Evolutionary conservation across 2,329 filamentous ascomycete genomes (phyloP).

Genomic region (Exophiala oligosperma): DNA sequence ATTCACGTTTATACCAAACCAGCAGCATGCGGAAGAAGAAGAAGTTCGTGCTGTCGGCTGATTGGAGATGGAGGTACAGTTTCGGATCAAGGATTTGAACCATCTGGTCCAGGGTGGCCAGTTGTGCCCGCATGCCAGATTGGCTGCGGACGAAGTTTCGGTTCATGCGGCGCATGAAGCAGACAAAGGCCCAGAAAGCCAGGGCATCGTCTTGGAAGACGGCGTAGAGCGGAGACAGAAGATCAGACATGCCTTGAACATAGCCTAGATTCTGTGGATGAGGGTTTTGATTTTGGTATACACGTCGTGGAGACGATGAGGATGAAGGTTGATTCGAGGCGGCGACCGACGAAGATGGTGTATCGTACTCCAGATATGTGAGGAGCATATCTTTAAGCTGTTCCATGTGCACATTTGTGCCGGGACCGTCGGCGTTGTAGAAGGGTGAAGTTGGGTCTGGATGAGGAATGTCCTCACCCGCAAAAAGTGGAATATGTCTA

Average conservation of each 20-base stretch:
- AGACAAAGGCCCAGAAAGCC: conserved; percentile 94
- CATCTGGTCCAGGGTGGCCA: conserved; percentile 87
- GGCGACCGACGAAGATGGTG: conserved; percentile 20
- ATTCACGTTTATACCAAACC: conserved; percentile 99
- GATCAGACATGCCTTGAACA: conserved; percentile 97
- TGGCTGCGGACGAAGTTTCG: conserved; percentile 95
- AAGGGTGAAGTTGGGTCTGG: conserved; percentile 96
- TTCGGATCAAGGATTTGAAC: conserved; percentile 96
- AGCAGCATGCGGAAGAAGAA: conserved; percentile 98
- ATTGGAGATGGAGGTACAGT: conserved; percentile 85
- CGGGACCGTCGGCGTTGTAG: conserved; percentile 78
- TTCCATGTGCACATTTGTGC: conserved; percentile 96
- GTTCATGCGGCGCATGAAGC: conserved; percentile 98
- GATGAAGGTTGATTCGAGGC: not conserved
- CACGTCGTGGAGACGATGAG: conserved; percentile 4
- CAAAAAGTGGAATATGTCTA: conserved; percentile 90
- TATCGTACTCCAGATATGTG: conserved; percentile 97
- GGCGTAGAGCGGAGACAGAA: conserved; percentile 92
- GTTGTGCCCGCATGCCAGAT: conserved; percentile 90
- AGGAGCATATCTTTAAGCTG: conserved; percentile 99
- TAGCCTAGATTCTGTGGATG: conserved; percentile 76
- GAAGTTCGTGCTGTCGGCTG: conserved; percentile 94
- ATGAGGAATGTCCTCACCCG: conserved; percentile 93
- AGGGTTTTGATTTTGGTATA: conserved; percentile 24
- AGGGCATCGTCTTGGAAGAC: conserved; percentile 96